Base-by-base conservation (phyloP, 2,329 filamentous ascomycete genomes). In the Colletotrichum aenigma region DNA sequence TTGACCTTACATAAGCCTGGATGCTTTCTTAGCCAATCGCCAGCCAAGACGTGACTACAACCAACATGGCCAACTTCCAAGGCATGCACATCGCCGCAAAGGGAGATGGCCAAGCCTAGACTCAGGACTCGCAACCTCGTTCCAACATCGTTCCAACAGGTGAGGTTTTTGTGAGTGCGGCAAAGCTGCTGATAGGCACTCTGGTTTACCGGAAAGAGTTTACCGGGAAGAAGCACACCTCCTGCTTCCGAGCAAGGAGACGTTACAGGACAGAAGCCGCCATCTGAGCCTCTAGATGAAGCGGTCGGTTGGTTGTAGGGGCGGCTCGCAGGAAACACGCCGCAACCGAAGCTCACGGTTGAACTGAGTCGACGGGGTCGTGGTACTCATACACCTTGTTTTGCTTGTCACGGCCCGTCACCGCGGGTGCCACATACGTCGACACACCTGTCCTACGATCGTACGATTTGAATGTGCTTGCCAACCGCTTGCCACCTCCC, bases 401-500 rank as follows among this genome's bases (percentile, higher is more conserved):
- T n/a, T 84, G 83, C 79, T 86, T 88, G n/a, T 81, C 84, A 4
- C 78, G 79, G 0, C 87, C 87, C 5, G 83, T 87, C 3, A 92
- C 83, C 3, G 89, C 88, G 1, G 91, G 91, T 7, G 91, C 91
- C 26, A 82, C 85, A 81, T 90, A 93, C 1, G 81, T 88, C 13
- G 90, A 91, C 26, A 90, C 80, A 0, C 92, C 91, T 3, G 86
- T 89, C 9, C 81, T 75, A 36, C 85, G 84, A 80, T 93, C 87
- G 79, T 93, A 93, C 2, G 83, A 86, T 70, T 89, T 84, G 78
- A 85, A 87, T 15, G 88, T 89, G 56, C 87, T 87, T 1, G 90
- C 90, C 13, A 91, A 86, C 58, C 91, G 88, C 84, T 94, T 93
- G 4, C 92, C 92, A 3, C 91, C 91, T 3, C 91, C 91, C 2